These are phyloP conservation scores for Pyrenophora teres DNA, from an alignment of 2,329 filamentous ascomycete species.

Conservation along the genomic window DNA sequence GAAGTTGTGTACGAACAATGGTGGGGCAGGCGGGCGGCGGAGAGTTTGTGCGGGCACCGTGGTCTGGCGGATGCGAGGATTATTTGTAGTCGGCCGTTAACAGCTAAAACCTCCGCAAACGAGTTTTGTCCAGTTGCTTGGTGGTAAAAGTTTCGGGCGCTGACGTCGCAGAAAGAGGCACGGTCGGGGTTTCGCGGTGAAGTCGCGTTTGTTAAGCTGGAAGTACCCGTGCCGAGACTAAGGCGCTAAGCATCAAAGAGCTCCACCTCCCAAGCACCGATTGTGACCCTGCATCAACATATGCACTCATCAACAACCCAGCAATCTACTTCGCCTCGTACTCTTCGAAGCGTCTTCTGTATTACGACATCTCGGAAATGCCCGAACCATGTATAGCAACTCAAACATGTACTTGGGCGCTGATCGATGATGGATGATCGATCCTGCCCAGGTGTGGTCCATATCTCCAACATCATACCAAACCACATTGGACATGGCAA, in stretches of 20 bases:
- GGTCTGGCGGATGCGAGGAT: conserved; percentile 6
- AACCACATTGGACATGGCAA: background rate
- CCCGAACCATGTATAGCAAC: too few relatives aligned
- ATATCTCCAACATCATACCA: too few relatives aligned
- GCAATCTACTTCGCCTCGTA: background rate
- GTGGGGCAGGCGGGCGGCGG: conserved; percentile 39
- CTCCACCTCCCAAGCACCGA: conserved; percentile 7
- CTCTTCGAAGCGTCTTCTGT: too few relatives aligned
- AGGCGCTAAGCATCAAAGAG: conserved; percentile 16
- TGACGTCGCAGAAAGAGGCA: conserved; percentile 28
- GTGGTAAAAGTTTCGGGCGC: conserved; percentile 23
- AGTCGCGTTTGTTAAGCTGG: conserved; percentile 24
- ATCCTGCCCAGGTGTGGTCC: too few relatives aligned
- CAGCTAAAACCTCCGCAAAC: conserved; percentile 16
- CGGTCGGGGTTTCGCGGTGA: conserved; percentile 23
- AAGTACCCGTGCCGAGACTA: conserved; percentile 24
- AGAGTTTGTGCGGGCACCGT: conserved; percentile 32
- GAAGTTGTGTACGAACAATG: conserved; percentile 35
- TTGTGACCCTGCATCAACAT: conserved; percentile 9
- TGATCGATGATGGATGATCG: too few relatives aligned
- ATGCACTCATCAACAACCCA: background rate
- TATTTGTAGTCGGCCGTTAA: conserved; percentile 8
- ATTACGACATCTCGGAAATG: too few relatives aligned
- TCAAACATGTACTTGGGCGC: too few relatives aligned
- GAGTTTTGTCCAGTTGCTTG: conserved; percentile 25